A percentile compares a stretch with the other conserved stretches of the same genome.
Conservation (phyloP, 768 basidiomycete genomes). For the Sarcomyxa edulis region DNA sequence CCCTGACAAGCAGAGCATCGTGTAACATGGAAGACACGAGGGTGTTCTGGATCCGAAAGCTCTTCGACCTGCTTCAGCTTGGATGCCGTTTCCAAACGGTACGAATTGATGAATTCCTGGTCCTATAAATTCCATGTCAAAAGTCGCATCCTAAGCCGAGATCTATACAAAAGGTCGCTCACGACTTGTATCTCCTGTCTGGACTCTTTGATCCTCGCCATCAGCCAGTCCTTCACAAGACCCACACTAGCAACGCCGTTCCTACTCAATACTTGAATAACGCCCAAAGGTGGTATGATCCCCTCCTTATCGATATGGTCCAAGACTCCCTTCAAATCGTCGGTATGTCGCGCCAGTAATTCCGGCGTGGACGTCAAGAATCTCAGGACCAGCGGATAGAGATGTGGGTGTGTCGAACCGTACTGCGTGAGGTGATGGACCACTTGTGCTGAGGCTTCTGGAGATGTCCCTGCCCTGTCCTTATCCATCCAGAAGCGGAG, state of each 20-base stretch:
- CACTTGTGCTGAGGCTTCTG: conserved; percentile 49
- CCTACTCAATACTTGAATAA: conserved; percentile 83
- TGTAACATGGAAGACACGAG: conserved; percentile 91
- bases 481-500: conserved; percentile 89
- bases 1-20: conserved; percentile 87
- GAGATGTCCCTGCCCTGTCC: conserved; percentile 33
- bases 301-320: conserved; percentile 74
- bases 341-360: conserved; percentile 63
- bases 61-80: conserved; percentile 81
- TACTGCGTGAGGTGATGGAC: conserved; percentile 72
- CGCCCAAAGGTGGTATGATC: conserved; percentile 85
- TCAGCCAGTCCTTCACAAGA: conserved; percentile 87
- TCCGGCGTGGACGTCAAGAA: conserved; percentile 84
- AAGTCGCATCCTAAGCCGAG: conserved; percentile 1
- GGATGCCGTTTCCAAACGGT: conserved; percentile 75
- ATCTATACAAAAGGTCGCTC: conserved; percentile 19
- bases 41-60: conserved; percentile 70
- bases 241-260: conserved; percentile 91
- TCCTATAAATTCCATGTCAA: conserved; percentile 49
- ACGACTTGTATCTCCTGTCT: conserved; percentile 78
- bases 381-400: conserved; percentile 85
- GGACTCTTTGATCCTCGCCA: conserved; percentile 68
- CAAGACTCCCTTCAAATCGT: conserved; percentile 67
- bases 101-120: conserved; percentile 80
- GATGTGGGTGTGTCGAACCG: conserved; percentile 59